Evolutionary conservation across 1,284 basidiomycete genomes (phyloP), one percentile per base, ranked within the genome.

Genomic region (Ustilago loliicola): DNA sequence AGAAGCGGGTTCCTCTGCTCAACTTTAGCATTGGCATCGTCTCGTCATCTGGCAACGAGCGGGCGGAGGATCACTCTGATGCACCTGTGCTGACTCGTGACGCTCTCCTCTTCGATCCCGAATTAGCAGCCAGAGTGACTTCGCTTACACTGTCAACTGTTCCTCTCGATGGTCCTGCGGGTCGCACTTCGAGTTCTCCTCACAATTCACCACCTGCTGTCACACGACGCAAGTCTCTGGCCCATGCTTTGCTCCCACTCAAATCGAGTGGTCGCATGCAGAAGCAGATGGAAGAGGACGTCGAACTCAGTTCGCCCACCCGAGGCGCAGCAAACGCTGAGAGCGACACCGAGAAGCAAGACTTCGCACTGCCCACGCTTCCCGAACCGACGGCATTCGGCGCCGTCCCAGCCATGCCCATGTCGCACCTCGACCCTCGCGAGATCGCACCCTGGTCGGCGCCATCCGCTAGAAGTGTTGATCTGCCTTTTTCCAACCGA

Each of bases 31-130:
- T 77, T 21, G 74, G 74, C 40, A 65, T 72, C 42, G 60, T 63
- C 38, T 65, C 56, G n/a, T 30, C 45, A 11, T 40, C 61, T 1
- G 65, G 60, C n/a, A 42, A 56, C 25, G 68, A 76, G 56, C 50
- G 42, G 23, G 52, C 52, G 6, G 70, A 72, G 11, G 59, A 72
- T 1, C 56, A 51, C 11, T 29, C 42, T 9, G 59, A 66, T 25
- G 45, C 58, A 6, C 69, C 69, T 6, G 74, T 69, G 19, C 29
- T 77, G 36, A 72, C 74, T 47, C 66, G 70, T 6, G 70, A 77
- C n/a, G 74, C 74, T 9, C 53, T 77, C 53, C 69, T 72, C 17
- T 77, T 77, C 32, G 74, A 77, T 27, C 74, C 74, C 1, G 74
- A 69, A n/a, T 57, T 77, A 29, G 70, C 70, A n/a, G 61, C 64